Base-by-base conservation (phyloP, 2,329 filamentous ascomycete genomes). In the Fusarium annulatum region DNA sequence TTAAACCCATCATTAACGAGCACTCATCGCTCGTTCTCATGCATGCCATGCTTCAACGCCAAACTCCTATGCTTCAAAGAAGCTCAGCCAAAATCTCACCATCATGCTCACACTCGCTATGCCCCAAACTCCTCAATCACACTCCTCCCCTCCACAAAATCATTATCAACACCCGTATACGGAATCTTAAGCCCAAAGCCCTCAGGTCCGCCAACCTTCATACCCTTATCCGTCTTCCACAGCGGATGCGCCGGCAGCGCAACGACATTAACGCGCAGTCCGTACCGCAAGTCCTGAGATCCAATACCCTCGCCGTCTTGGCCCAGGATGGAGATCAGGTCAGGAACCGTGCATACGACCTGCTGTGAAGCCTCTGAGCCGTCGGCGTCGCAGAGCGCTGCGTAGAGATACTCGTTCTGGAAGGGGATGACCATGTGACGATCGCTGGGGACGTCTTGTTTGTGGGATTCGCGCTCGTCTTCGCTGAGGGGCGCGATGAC, bases 271-370 rank as follows among this genome's bases (percentile, higher is more conserved):
- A 88, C 87, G 8, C 83, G 80, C 6, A 88, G 71, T 0, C 87
- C 87, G 61, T 88, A 89, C 15, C 86, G 81, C 36, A 87, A 78
- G 30, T 88, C 86, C 19, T 85, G 84, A 2, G 86, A 85, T 1
- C 86, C 86, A 9, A 88, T 81, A 1, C 86, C 86, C 55, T 86
- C 85, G 1, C 86, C 86, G 53, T 87, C 85, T 42, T 82, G 80
- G 3, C 81, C 82, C 0, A 83, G 74, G 7, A 83, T 79, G 1
- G 82, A 82, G 3, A 83, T 83, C 0, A 83, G 74, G 16, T 83
- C 79, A 0, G 82, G 82, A 0, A 83, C 81, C 0, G 81, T 83
- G 63, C 81, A 82, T 1, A 82, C 75, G 4, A 83, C 75, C 28
- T 81, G 64, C 12, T 78, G 78, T 0, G 77, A 78, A 1, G 71